These are phyloP conservation scores for Geranium incanum DNA, from an alignment of 441 rosid genomes.

Conservation along the genomic window DNA sequence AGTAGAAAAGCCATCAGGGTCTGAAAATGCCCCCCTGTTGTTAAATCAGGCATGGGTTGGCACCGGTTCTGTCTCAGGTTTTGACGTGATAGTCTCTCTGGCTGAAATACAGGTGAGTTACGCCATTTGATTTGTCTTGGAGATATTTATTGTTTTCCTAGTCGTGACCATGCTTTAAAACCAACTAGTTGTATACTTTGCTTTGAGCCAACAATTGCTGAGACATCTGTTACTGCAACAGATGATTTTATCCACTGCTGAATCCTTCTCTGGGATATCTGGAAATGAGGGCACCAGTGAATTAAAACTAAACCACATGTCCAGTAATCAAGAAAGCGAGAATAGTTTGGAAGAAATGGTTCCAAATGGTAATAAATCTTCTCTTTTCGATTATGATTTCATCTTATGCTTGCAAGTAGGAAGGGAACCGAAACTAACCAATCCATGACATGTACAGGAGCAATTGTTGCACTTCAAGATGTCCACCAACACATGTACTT, in stretches of 20 bases:
- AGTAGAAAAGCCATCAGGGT: conserved; percentile 34
- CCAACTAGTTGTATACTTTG: conserved; percentile 15
- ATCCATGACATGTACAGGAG: conserved; percentile 42
- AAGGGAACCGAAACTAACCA: conserved; percentile 22
- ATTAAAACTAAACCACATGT: conserved; percentile 29
- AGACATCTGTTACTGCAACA: conserved; percentile 27
- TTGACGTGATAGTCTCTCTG: conserved; percentile 57
- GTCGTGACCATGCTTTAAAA: neutral
- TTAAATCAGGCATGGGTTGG: conserved; percentile 58
- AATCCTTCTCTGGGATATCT: conserved; percentile 44
- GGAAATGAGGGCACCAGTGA: conserved; percentile 33
- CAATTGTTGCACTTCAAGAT: conserved; percentile 85
- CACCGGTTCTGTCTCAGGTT: conserved; percentile 60
- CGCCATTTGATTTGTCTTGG: conserved; percentile 20
- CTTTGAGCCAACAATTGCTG: conserved; percentile 13
- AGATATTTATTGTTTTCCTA: conserved; percentile 4
- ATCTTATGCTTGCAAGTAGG: conserved; percentile 21
- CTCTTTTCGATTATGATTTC: neutral
- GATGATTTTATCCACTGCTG: conserved; percentile 60
- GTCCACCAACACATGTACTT: conserved; percentile 77
- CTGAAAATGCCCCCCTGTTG: conserved; percentile 30
- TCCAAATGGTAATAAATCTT: conserved; percentile 60
- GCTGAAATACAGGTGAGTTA: conserved; percentile 62
- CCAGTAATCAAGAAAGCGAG: conserved; percentile 34
- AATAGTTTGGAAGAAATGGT: conserved; percentile 44